Conservation (phyloP, 164 flowering plant species). For the Tinospora cordifolia region DNA sequence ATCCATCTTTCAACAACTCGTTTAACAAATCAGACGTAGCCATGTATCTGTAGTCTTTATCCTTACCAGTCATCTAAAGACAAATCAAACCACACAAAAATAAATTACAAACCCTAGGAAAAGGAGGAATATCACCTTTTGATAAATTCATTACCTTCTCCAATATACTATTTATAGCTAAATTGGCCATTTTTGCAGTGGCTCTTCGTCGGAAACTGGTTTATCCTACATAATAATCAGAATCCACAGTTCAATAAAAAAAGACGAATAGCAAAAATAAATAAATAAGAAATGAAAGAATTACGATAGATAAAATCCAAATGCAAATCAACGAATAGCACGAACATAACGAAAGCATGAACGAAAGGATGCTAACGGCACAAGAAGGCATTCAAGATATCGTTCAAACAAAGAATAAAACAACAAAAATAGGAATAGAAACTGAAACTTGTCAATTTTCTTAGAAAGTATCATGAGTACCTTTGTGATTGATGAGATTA, state of each 20-base stretch:
- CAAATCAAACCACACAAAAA: constrained; percentile 6
- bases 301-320: not conserved
- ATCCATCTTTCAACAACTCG: constrained; percentile 75
- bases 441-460: too few species aligned
- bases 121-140: not conserved
- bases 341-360: too few species aligned
- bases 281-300: not conserved
- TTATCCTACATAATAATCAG: not conserved
- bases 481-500: too few species aligned
- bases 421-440: too few species aligned
- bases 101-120: not conserved
- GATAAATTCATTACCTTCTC: constrained; percentile 48
- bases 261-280: not conserved
- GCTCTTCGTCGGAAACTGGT: not conserved
- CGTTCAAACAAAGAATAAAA: too few species aligned
- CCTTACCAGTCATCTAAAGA: constrained; percentile 94
- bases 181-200: constrained; percentile 42
- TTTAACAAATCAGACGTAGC: constrained; percentile 94
- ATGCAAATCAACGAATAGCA: too few species aligned
- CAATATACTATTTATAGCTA: constrained; percentile 52
- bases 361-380: too few species aligned
- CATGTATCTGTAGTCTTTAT: constrained; percentile 97
- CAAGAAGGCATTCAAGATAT: too few species aligned
- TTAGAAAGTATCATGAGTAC: too few species aligned
- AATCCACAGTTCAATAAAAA: not conserved